These are phyloP conservation scores for Aspergillus aculeatinus DNA, from an alignment of 2,329 filamentous ascomycete species.

Conservation along the genomic window DNA sequence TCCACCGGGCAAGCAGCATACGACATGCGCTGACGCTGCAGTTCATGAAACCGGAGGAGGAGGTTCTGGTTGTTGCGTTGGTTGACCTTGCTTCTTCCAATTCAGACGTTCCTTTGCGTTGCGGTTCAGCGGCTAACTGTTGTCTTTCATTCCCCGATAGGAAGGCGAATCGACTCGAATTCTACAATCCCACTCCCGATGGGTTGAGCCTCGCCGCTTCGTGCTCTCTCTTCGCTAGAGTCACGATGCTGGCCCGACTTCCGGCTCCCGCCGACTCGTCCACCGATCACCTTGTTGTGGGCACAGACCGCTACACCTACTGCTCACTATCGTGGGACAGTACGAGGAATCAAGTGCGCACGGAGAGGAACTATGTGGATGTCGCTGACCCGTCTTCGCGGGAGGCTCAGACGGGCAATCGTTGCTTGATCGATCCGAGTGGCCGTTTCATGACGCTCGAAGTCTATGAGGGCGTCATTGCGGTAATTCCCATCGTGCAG, in stretches of 20 bases:
- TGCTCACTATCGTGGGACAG: constrained; percentile 85
- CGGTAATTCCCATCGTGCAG: constrained; percentile 60
- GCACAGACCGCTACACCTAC: constrained; percentile 85
- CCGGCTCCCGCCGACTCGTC: constrained; percentile 63
- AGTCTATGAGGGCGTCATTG: constrained; percentile 67
- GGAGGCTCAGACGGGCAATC: constrained; percentile 78
- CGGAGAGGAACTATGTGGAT: constrained; percentile 59
- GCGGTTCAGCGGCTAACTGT: constrained; percentile 9
- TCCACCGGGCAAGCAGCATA: constrained; percentile 88
- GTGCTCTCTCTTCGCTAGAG: constrained; percentile 76
- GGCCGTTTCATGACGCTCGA: constrained; percentile 67
- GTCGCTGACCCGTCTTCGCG: constrained; percentile 62
- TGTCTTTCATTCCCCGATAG: constrained; percentile 43
- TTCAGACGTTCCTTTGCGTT: neutral
- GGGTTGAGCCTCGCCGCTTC: constrained; percentile 66
- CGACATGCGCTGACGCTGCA: constrained; percentile 81
- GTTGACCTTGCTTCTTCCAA: constrained; percentile 34
- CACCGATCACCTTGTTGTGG: constrained; percentile 86
- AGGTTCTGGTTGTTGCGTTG: constrained; percentile 86
- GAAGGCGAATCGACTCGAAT: constrained; percentile 80
- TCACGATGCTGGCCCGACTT: constrained; percentile 69
- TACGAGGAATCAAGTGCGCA: constrained; percentile 52
- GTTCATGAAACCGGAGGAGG: constrained; percentile 70
- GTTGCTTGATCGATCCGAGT: constrained; percentile 79
- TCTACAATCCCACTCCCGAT: constrained; percentile 67